These are phyloP conservation scores for Chlorella sp. DNA, from an alignment of 139 green algal species.

Conservation along the genomic window DNA sequence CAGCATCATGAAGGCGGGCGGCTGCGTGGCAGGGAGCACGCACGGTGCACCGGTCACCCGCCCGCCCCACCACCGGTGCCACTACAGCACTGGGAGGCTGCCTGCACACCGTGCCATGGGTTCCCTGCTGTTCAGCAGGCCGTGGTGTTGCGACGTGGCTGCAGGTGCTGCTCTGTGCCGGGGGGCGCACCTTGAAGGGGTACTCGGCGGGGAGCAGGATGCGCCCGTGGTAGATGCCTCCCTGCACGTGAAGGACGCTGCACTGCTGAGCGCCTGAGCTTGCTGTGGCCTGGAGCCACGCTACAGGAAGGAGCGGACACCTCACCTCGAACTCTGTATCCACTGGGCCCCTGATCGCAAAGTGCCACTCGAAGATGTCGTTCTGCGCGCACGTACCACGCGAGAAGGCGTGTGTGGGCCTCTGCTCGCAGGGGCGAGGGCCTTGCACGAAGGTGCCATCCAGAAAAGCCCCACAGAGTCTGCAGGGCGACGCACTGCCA, in stretches of 20 bases:
- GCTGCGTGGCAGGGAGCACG: conserved; percentile 15
- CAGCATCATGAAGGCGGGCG: conserved; percentile 91
- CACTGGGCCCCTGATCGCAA: conserved; percentile 81
- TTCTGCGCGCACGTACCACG: conserved; percentile 44
- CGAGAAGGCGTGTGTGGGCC: neutral
- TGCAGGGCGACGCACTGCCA: no score
- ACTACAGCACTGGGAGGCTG: no score
- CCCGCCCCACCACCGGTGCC: no score
- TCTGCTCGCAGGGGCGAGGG: no score
- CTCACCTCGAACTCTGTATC: conserved; percentile 90
- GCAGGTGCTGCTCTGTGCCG: no score
- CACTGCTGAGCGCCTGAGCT: neutral
- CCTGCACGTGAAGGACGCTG: conserved; percentile 37
- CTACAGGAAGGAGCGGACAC: no score
- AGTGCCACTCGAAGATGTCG: conserved; percentile 99
- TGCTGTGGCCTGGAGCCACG: neutral
- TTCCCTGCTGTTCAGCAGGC: no score
- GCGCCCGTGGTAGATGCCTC: conserved; percentile 95
- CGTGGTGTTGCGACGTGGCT: no score
- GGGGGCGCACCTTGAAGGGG: conserved; percentile 82
- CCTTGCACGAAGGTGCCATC: no score
- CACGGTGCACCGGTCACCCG: no score
- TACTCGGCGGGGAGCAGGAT: conserved; percentile 97
- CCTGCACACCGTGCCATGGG: no score
- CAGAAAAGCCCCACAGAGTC: no score